Evolutionary conservation across 805 yeast species (phyloP).

Genomic region (Ogataea paradorogensis): DNA sequence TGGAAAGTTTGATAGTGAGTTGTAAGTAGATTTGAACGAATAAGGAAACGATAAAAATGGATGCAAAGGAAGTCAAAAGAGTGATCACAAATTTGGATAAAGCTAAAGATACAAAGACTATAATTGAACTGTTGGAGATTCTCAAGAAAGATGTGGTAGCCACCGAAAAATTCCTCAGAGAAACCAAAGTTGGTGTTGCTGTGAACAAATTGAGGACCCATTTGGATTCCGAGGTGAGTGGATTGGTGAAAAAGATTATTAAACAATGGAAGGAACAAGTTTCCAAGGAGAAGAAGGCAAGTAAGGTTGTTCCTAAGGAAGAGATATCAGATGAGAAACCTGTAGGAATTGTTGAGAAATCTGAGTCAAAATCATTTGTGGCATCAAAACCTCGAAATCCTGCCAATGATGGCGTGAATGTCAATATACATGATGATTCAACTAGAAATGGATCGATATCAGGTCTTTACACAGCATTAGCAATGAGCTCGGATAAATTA

Average conservation of each 20-base stretch:
- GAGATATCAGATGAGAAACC: slow-evolving; percentile 15
- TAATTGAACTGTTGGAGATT: slow-evolving; percentile 61
- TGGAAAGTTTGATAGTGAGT: slow-evolving; percentile 17
- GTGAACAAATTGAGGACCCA: slow-evolving; percentile 83
- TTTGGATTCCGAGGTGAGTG: slow-evolving; percentile 61
- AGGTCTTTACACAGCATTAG: slow-evolving; percentile 86
- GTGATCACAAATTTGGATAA: slow-evolving; percentile 73
- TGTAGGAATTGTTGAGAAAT: slow-evolving; percentile 8
- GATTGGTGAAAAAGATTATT: slow-evolving; percentile 78
- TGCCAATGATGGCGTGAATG: slow-evolving; percentile 74
- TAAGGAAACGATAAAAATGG: slow-evolving; percentile 42
- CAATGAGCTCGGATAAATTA: slow-evolving; percentile 61
- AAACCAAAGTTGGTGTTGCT: slow-evolving; percentile 95
- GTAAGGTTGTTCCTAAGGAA: slow-evolving; percentile 16
- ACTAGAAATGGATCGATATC: slow-evolving; percentile 82
- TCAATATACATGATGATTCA: slow-evolving; percentile 65
- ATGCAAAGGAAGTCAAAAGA: slow-evolving; percentile 67
- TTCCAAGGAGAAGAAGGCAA: slow-evolving; percentile 52
- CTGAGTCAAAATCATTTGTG: slow-evolving; percentile 35
- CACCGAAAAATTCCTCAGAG: slow-evolving; percentile 79
- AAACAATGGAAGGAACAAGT: slow-evolving; percentile 89
- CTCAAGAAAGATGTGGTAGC: slow-evolving; percentile 75
- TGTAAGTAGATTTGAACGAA: not conserved
- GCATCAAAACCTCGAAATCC: slow-evolving; percentile 68
- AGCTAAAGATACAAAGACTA: slow-evolving; percentile 59